Conservation (phyloP, 1,284 basidiomycete genomes). For the Tilletia caries region DNA sequence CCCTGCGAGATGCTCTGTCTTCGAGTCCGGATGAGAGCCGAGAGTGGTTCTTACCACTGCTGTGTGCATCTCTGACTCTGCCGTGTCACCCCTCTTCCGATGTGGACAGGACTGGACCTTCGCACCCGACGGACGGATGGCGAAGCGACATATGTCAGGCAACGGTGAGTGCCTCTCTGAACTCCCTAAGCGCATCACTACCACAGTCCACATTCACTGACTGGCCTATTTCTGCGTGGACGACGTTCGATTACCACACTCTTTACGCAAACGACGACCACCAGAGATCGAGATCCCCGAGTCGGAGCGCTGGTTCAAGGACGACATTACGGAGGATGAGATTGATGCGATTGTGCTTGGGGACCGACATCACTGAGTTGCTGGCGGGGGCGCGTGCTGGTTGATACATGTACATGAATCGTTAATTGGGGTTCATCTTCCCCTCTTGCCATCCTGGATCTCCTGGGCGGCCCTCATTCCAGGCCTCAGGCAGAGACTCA, state of each 20-base stretch:
- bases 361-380: constrained; percentile 12
- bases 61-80: neutral
- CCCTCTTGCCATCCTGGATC: too few species aligned
- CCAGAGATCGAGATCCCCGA: constrained; percentile 59
- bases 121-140: constrained; percentile 61
- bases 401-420: too few species aligned
- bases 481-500: too few species aligned
- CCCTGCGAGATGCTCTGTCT: too few species aligned
- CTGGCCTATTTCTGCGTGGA: too few species aligned
- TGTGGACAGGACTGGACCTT: constrained; percentile 65
- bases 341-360: constrained; percentile 14
- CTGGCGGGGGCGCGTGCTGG: too few species aligned
- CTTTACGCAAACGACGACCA: constrained; percentile 55
- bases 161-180: constrained; percentile 5
- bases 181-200: too few species aligned
- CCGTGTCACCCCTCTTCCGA: too few species aligned
- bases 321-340: constrained; percentile 40
- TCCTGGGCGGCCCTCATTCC: too few species aligned
- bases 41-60: neutral
- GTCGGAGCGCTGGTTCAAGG: constrained; percentile 63
- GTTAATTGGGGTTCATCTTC: too few species aligned
- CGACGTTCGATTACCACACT: too few species aligned
- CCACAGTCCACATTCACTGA: too few species aligned
- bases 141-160: constrained; percentile 56
- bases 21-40: neutral